Conservation (phyloP, 345 rosid species). For the Noccaea bulbosa region DNA sequence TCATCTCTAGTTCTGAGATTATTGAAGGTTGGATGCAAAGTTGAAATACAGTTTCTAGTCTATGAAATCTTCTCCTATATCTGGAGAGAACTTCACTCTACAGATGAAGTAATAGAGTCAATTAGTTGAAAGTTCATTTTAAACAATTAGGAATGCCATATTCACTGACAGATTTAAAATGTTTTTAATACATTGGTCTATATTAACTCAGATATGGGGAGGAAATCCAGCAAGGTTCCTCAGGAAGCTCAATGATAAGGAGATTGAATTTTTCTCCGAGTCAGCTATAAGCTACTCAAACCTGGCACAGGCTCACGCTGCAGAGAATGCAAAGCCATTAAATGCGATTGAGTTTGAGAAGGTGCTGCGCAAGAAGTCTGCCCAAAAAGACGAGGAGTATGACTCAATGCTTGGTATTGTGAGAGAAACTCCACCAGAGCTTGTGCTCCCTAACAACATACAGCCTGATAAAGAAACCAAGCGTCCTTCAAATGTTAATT, state of each 20-base stretch:
- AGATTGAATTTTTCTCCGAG: constrained; percentile 70
- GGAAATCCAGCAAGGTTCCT: constrained; percentile 96
- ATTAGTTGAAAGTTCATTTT: constrained; percentile 9
- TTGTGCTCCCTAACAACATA: constrained; percentile 73
- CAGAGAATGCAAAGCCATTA: constrained; percentile 84
- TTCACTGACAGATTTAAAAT: neutral
- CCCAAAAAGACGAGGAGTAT: constrained; percentile 70
- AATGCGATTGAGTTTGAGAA: constrained; percentile 89
- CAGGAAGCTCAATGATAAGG: constrained; percentile 79
- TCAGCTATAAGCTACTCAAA: constrained; percentile 82
- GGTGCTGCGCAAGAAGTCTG: constrained; percentile 83
- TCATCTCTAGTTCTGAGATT: constrained; percentile 10
- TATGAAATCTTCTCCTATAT: constrained; percentile 4
- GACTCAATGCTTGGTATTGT: constrained; percentile 88
- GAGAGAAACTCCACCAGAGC: constrained; percentile 80
- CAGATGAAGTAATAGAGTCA: neutral
- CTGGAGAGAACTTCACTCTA: neutral
- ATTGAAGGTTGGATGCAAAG: neutral
- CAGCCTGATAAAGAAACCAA: constrained; percentile 59
- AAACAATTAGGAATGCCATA: constrained; percentile 6
- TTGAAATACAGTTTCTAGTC: constrained; percentile 3
- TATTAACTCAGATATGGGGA: constrained; percentile 76
- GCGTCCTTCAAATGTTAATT: constrained; percentile 54
- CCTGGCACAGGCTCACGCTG: constrained; percentile 87
- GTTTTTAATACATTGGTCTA: constrained; percentile 18